A percentile compares a stretch with the other conserved stretches of the same genome.
phyloP scores from a whole-genome alignment of 2,329 filamentous ascomycete genomes.

The Pseudogymnoascus sp. region DNA sequence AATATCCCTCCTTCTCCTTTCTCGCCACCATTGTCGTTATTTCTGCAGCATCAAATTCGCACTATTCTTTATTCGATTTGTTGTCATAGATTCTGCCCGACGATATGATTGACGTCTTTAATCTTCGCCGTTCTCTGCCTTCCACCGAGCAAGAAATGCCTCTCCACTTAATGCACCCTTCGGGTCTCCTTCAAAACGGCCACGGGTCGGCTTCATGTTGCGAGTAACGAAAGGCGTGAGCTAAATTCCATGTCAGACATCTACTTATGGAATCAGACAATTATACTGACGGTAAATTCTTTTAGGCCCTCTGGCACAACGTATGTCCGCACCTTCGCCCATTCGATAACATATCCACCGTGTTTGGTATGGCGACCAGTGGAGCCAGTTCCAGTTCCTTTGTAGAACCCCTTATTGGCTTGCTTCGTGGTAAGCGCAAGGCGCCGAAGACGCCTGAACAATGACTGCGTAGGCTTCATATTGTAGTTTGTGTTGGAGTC shows the following conservation, averaged over 20 bases:
- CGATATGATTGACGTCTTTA: constrained; percentile 18
- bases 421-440: constrained; percentile 84
- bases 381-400: constrained; percentile 81
- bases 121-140: constrained; percentile 52
- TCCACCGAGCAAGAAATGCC: constrained; percentile 58
- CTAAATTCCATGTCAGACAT: constrained; percentile 35
- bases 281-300: constrained; percentile 57
- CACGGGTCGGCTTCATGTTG: constrained; percentile 44
- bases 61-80: neutral
- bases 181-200: constrained; percentile 43
- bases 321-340: constrained; percentile 82
- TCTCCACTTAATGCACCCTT: constrained; percentile 53
- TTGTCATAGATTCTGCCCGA: neutral
- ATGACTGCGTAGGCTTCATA: constrained; percentile 61
- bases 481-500: constrained; percentile 13
- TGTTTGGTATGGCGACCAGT: constrained; percentile 79
- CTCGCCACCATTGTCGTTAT: neutral
- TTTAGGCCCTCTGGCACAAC: constrained; percentile 63
- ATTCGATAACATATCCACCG: constrained; percentile 80
- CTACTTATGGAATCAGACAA: neutral
- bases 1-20: neutral
- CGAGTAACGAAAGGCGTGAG: constrained; percentile 71
- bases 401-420: constrained; percentile 91
- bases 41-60: neutral
- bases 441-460: constrained; percentile 64